A percentile compares a stretch with the other conserved stretches of the same genome.
Conservation (phyloP, 2,329 filamentous ascomycete species). For the Herpomyces periplanetae region DNA sequence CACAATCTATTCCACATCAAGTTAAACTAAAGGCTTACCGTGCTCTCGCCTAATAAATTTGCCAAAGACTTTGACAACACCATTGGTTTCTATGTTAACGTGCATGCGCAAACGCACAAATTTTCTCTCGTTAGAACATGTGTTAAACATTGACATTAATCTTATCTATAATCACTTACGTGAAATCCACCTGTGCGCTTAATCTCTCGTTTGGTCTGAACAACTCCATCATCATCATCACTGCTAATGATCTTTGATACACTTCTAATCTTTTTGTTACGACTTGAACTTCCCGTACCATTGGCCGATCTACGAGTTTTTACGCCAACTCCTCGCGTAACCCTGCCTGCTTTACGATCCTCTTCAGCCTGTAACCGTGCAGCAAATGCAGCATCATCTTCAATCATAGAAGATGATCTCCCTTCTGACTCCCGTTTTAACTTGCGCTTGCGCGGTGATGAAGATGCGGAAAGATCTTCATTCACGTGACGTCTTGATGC, state of each 20-base stretch:
- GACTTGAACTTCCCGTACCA: constrained; percentile 20
- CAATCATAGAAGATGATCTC: constrained; percentile 22
- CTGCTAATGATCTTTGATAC: constrained; percentile 29
- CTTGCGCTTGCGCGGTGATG: constrained; percentile 7
- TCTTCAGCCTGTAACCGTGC: constrained; percentile 70
- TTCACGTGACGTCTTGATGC: constrained; percentile 8
- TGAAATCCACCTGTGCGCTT: constrained; percentile 66
- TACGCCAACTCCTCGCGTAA: constrained; percentile 34
- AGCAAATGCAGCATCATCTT: constrained; percentile 54
- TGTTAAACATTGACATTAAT: no score
- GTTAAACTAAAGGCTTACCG: constrained; percentile 11
- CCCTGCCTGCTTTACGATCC: constrained; percentile 22
- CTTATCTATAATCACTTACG: constrained; percentile 14
- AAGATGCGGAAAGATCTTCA: constrained; percentile 8
- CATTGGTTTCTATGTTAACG: constrained; percentile 24
- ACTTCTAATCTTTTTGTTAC: constrained; percentile 26
- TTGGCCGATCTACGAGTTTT: constrained; percentile 16
- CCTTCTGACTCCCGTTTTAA: constrained; percentile 22
- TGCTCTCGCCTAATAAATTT: constrained; percentile 25
- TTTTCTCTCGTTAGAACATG: no score
- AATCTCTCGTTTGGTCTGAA: constrained; percentile 16
- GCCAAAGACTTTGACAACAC: constrained; percentile 27
- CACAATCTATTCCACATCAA: constrained; percentile 1
- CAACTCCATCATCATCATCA: constrained; percentile 37
- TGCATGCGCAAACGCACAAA: no score